phyloP scores from a whole-genome alignment of 495 filamentous ascomycete genomes.

The Cudoniella acicularis region DNA sequence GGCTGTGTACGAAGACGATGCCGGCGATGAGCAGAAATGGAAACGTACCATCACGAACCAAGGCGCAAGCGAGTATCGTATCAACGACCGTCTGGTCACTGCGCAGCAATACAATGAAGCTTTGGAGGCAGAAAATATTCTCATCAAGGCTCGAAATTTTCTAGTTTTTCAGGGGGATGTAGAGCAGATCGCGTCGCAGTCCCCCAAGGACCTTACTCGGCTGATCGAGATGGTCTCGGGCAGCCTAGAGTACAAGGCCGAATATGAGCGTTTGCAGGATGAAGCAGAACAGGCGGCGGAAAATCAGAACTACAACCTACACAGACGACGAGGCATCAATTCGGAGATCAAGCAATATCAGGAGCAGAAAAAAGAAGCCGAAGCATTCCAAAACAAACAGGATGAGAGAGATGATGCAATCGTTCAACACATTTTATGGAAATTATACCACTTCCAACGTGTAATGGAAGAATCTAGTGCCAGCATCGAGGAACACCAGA shows the following conservation, averaged over 20 bases:
- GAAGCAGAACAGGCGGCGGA: slow-evolving; percentile 85
- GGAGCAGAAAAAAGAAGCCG: slow-evolving; percentile 94
- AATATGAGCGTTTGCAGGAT: slow-evolving; percentile 84
- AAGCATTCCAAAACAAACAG: slow-evolving; percentile 82
- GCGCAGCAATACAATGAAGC: slow-evolving; percentile 92
- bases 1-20: slow-evolving; percentile 98
- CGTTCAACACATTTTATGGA: slow-evolving; percentile 94
- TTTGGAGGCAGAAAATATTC: slow-evolving; percentile 88
- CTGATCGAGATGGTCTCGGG: slow-evolving; percentile 97
- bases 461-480: slow-evolving; percentile 87
- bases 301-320: slow-evolving; percentile 79
- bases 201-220: slow-evolving; percentile 87
- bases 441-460: slow-evolving; percentile 91
- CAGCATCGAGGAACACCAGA: slow-evolving; percentile 90
- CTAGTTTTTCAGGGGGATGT: slow-evolving; percentile 98
- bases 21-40: slow-evolving; percentile 92
- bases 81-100: slow-evolving; percentile 86
- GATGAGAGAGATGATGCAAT: slow-evolving; percentile 89
- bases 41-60: slow-evolving; percentile 87
- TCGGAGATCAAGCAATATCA: slow-evolving; percentile 97
- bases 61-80: slow-evolving; percentile 91
- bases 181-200: slow-evolving; percentile 94
- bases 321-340: slow-evolving; percentile 89
- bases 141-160: slow-evolving; percentile 97
- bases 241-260: slow-evolving; percentile 89